phyloP scores from a whole-genome alignment of 2,329 filamentous ascomycete species.

The Grosmannia huntii region DNA sequence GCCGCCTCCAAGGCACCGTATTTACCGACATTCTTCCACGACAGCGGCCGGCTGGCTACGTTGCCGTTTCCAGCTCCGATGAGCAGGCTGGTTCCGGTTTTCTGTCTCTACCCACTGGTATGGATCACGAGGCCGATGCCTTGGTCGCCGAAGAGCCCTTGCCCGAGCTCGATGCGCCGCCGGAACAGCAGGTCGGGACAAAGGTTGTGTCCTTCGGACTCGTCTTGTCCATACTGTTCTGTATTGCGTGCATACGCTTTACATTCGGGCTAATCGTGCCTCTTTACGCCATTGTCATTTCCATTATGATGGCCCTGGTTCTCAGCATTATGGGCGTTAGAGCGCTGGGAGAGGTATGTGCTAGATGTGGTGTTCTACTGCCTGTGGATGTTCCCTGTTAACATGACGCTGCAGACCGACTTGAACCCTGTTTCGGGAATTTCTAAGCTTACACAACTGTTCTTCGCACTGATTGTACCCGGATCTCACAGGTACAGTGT shows the following conservation, averaged over 20 bases:
- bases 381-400: neutral
- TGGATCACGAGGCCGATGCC: slow-evolving; percentile 6
- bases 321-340: slow-evolving; percentile 63
- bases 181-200: slow-evolving; percentile 65
- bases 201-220: slow-evolving; percentile 64
- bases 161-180: slow-evolving; percentile 64
- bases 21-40: neutral
- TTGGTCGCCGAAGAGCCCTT: slow-evolving; percentile 10
- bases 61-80: slow-evolving; percentile 8
- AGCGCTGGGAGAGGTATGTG: slow-evolving; percentile 44
- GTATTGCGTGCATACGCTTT: slow-evolving; percentile 66
- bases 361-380: neutral
- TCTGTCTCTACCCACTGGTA: slow-evolving; percentile 3
- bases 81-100: neutral
- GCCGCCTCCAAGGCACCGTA: neutral
- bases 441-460: slow-evolving; percentile 87
- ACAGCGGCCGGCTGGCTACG: slow-evolving; percentile 12
- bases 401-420: slow-evolving; percentile 46
- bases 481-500: slow-evolving; percentile 69
- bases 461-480: slow-evolving; percentile 85
- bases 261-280: slow-evolving; percentile 74
- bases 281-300: slow-evolving; percentile 58
- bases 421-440: slow-evolving; percentile 95
- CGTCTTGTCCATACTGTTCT: slow-evolving; percentile 62
- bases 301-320: slow-evolving; percentile 73